Base-by-base conservation (phyloP, 2,329 filamentous ascomycete species). In the Cytospora paraplurivora region DNA sequence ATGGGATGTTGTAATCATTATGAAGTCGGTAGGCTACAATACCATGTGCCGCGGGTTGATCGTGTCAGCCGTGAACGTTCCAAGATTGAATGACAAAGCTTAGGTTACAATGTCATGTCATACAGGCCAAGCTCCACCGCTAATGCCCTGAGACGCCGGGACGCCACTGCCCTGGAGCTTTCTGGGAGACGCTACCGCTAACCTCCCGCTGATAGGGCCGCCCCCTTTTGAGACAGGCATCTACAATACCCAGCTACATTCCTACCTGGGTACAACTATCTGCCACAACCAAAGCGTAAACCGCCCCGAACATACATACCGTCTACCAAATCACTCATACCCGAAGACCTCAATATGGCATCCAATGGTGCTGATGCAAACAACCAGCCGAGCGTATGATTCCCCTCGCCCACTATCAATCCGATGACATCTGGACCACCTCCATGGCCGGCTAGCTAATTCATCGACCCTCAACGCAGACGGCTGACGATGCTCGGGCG, bases 401-500 rank as follows among this genome's bases (percentile, higher is more conserved):
- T 44, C 44, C 19, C 33, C 41, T 37, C 34, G 13, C 34, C 37
- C 7, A 15, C 52, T 8, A 52, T 55, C 56, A 13, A 35, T 15
- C 7, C 27, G 34, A 33, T 37, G 13, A 15, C 34, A n/a, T n/a
- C 37, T 37, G 27, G 27, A 27, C 27, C 27, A 27, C 27, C 27
- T 27, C 27, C 27, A 27, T 27, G 27, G 27, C 27, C 27, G 27
- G 27, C 21, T 32, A 27, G 27, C 52, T 19, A 49, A 54, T 37
- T 37, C 38, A 56, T 52, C 44, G 4, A 2, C n/a, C 34, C 59
- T 53, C 34, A 52, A 21, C 38, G n/a, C 51, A 82, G 76, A 69
- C 73, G 13, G 70, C 76, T 1, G 81, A 84, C 27, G 79, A 83
- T 52, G 77, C 80, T 54, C 82, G 81, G 8, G 81, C 84, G 51